Conservation (phyloP, 176 grass and related monocot genomes). For the Alloteropsis semialata region DNA sequence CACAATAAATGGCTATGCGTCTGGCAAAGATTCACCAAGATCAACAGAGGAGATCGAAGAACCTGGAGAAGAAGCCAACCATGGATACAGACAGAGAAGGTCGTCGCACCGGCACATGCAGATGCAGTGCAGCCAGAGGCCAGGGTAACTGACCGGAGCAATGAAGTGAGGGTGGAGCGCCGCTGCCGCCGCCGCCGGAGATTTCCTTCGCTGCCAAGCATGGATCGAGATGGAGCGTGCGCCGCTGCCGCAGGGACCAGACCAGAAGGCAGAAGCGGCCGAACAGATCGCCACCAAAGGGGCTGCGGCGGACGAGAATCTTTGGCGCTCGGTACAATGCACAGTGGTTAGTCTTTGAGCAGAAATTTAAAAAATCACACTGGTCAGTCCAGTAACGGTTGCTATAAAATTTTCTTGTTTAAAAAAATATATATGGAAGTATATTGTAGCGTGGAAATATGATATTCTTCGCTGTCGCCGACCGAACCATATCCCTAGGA, state of each 20-base stretch:
- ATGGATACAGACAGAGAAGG: background rate
- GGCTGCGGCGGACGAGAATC: background rate
- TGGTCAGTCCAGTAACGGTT: slow-evolving; percentile 5
- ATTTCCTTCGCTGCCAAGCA: background rate
- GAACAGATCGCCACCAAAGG: background rate
- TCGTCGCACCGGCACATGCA: background rate
- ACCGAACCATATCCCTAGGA: background rate
- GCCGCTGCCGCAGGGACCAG: background rate
- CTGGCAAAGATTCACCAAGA: background rate
- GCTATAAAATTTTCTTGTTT: background rate
- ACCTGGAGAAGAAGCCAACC: background rate
- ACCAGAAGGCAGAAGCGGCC: background rate
- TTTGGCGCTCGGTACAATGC: slow-evolving; percentile 27
- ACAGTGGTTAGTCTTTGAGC: background rate
- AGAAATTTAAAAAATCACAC: background rate
- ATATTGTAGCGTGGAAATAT: background rate
- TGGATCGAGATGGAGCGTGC: background rate
- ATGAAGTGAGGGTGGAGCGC: background rate
- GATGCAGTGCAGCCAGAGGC: background rate
- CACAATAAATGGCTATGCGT: background rate
- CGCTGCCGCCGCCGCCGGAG: background rate
- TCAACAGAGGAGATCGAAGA: background rate
- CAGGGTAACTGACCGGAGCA: slow-evolving; percentile 4
- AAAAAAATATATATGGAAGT: background rate
- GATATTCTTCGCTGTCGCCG: background rate